Evolutionary conservation across 192 early-diverging fungal genomes (phyloP).

Genomic region (Coemansia sp.): DNA sequence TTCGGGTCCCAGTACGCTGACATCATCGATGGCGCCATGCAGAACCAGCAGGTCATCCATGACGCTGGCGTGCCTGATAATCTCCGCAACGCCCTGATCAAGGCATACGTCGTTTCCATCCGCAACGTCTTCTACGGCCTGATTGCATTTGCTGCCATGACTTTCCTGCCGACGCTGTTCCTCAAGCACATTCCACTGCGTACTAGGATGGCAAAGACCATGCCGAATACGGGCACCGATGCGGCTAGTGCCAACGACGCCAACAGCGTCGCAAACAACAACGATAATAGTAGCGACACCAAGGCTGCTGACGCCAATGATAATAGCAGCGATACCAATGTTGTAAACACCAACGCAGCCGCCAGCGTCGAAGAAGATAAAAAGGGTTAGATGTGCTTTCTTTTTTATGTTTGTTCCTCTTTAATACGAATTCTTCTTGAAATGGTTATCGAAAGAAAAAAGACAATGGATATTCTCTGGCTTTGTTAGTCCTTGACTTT

Average conservation of each 20-base stretch:
- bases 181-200: conserved; percentile 49
- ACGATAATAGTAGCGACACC: background rate
- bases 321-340: background rate
- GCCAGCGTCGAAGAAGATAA: background rate
- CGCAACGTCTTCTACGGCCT: conserved; percentile 50
- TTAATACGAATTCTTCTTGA: too few relatives aligned
- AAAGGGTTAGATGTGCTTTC: background rate
- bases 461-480: background rate
- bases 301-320: background rate
- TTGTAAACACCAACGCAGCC: background rate
- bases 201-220: conserved; percentile 31
- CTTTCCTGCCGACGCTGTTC: conserved; percentile 50
- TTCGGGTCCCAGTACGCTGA: conserved; percentile 29
- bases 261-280: background rate
- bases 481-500: too few relatives aligned
- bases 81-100: conserved; percentile 34
- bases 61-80: conserved; percentile 25
- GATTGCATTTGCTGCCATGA: conserved; percentile 50
- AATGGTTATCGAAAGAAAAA: background rate
- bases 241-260: background rate
- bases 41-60: conserved; percentile 33
- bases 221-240: background rate
- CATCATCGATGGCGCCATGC: conserved; percentile 41
- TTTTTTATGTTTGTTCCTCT: background rate
- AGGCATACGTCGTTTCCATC: conserved; percentile 54